Evolutionary conservation across 208 protist genomes (phyloP), one percentile per base, ranked within the genome.

Genomic region (Phytomonas sp.): DNA sequence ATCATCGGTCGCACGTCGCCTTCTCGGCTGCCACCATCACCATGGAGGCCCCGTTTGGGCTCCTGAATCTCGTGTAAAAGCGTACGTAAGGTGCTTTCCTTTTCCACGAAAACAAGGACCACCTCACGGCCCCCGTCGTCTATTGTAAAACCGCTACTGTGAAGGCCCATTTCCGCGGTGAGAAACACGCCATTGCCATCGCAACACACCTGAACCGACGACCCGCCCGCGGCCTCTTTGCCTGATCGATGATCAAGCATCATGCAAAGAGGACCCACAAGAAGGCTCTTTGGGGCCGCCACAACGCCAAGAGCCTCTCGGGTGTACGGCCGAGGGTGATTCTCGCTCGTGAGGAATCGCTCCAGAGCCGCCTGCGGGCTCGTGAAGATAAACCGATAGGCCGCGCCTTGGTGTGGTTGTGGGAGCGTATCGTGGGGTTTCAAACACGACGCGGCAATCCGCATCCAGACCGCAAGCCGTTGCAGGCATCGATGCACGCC

Each of bases 101-200:
- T 95, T 70, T 95, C 89, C 60, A 95, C 79, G 43, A 93, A 7
- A 13, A 95, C 68, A 31, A 95, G 46, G 67, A 71, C 81, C 33
- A 63, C 26, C 36, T 28, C 30, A 20, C 29, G 9, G 33, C 29
- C 5, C 68, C 31, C 30, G 68, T 13, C 23, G 23, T 15, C 37
- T 32, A 61, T 30, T 15, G 60, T 20, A n/a, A 29, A 60, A 28
- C 66, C 29, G 26, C 62, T 40, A 33, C 66, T 68, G 30, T 37
- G 59, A 60, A 67, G 26, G 26, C 59, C 17, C 4, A 69, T 43
- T 7, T 62, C 69, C 1, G 63, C 40, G 2, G 33, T 37, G 20
- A 60, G 65, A 26, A 56, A 26, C 51, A 15, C 28, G 28, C 43
- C 26, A 31, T 66, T 40, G 53, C 59, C 74, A 77, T 60, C 26